phyloP scores from a whole-genome alignment of 2,329 filamentous ascomycete species.

The Ophiostoma himal-ulmi region DNA sequence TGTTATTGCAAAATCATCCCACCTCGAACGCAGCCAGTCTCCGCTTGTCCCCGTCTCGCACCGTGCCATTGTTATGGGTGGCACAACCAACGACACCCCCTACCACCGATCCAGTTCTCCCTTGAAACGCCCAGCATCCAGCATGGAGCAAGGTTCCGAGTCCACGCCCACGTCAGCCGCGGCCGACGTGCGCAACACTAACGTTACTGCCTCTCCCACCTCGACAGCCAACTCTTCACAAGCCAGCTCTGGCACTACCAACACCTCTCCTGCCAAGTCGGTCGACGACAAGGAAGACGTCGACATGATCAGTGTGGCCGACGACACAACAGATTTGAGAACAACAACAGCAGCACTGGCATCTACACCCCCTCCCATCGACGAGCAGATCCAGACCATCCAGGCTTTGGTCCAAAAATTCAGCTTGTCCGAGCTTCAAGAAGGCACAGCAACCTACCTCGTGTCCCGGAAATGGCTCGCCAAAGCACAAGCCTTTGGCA shows the following conservation, averaged over 20 bases:
- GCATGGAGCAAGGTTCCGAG: conserved; percentile 43
- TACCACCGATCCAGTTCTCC: conserved; percentile 59
- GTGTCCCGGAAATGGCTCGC: conserved; percentile 76
- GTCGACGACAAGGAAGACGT: neutral
- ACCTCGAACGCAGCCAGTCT: conserved; percentile 44
- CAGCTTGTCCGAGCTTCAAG: conserved; percentile 50
- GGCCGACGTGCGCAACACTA: conserved; percentile 28
- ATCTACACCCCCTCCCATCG: conserved; percentile 19
- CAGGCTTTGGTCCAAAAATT: conserved; percentile 53
- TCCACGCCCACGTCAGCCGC: conserved; percentile 8
- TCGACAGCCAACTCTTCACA: conserved; percentile 3
- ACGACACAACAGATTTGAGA: conserved; percentile 9
- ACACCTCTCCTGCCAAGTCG: conserved; percentile 9
- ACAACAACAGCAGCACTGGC: neutral
- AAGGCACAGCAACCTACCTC: conserved; percentile 70
- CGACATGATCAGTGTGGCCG: conserved; percentile 25
- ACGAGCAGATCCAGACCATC: conserved; percentile 66
- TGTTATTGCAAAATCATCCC: neutral
- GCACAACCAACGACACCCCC: conserved; percentile 48
- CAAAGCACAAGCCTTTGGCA: conserved; percentile 60
- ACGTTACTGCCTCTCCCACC: conserved; percentile 12
- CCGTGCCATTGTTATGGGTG: conserved; percentile 56
- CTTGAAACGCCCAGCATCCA: conserved; percentile 57
- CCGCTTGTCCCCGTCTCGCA: conserved; percentile 46
- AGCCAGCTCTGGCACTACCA: neutral